Percentiles rank a stretch among this genome's conserved stretches.
These are phyloP conservation scores for Albifimbria verrucaria DNA, from an alignment of 2,329 filamentous ascomycete species.

Conservation along the genomic window DNA sequence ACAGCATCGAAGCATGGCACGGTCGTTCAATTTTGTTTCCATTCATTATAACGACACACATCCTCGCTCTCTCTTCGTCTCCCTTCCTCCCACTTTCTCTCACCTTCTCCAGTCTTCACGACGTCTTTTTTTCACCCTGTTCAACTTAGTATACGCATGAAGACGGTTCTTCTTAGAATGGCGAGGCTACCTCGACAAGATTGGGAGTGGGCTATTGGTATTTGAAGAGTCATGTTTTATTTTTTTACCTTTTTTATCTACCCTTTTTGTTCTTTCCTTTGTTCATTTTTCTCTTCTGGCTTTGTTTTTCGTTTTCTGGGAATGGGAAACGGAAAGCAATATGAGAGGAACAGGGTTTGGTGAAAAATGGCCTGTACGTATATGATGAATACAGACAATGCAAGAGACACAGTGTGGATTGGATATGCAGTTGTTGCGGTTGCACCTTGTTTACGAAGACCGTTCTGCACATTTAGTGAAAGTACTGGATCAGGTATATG, in stretches of 20 bases:
- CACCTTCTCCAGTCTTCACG: slow-evolving; percentile 5
- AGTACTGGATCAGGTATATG: too few relatives aligned
- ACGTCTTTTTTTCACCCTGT: slow-evolving; percentile 8
- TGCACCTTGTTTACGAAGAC: too few relatives aligned
- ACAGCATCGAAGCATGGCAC: slow-evolving; percentile 10
- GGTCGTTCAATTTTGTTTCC: slow-evolving; percentile 3
- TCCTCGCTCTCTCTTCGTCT: slow-evolving; percentile 1
- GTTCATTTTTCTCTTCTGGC: too few relatives aligned
- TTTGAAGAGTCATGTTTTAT: slow-evolving; percentile 9
- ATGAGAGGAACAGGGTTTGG: background rate
- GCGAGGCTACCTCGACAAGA: slow-evolving; percentile 2
- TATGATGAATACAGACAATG: background rate
- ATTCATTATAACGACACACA: slow-evolving; percentile 1
- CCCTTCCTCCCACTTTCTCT: slow-evolving; percentile 9
- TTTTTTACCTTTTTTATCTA: slow-evolving; percentile 2
- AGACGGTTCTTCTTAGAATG: slow-evolving; percentile 17
- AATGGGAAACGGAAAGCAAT: too few relatives aligned
- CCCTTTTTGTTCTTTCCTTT: background rate
- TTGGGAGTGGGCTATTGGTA: background rate
- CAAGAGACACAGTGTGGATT: background rate
- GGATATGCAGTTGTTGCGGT: too few relatives aligned
- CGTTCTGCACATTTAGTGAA: too few relatives aligned
- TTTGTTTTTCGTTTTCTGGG: too few relatives aligned
- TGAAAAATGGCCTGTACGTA: background rate
- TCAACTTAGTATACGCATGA: slow-evolving; percentile 18